phyloP scores from a whole-genome alignment of 2,329 filamentous ascomycete genomes.

The Pezicula carpinea region DNA sequence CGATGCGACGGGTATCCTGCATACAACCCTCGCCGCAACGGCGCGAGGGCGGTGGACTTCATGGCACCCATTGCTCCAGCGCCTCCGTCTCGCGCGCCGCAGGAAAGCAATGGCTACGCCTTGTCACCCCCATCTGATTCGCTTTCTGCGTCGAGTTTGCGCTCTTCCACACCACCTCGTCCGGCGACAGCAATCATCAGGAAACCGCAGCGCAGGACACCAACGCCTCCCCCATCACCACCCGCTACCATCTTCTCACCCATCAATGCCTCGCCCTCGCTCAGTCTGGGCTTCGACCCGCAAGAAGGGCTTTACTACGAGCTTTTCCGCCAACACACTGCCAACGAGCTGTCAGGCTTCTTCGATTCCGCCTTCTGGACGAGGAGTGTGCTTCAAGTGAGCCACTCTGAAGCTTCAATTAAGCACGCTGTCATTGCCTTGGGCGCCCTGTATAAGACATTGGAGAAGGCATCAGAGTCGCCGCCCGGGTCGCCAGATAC shows the following conservation, averaged over 20 bases:
- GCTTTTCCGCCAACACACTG: slow-evolving; percentile 56
- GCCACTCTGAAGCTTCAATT: slow-evolving; percentile 56
- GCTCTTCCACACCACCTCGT: slow-evolving; percentile 8
- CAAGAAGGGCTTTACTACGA: slow-evolving; percentile 57
- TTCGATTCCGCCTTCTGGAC: slow-evolving; percentile 65
- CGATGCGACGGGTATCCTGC: slow-evolving; percentile 53
- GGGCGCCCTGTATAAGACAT: slow-evolving; percentile 62
- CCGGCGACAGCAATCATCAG: not conserved
- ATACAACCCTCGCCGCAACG: slow-evolving; percentile 17
- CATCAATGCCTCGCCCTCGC: slow-evolving; percentile 7
- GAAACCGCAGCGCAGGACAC: not conserved
- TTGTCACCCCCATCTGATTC: slow-evolving; percentile 4
- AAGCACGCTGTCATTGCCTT: slow-evolving; percentile 62
- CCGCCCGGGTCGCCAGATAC: slow-evolving; percentile 35
- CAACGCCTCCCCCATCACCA: slow-evolving; percentile 28
- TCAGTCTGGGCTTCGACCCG: slow-evolving; percentile 42
- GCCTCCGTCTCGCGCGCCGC: not conserved
- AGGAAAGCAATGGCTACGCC: not conserved
- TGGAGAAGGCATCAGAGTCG: slow-evolving; percentile 50
- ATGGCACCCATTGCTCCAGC: not conserved
- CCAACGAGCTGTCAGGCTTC: slow-evolving; percentile 60
- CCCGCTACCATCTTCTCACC: not conserved
- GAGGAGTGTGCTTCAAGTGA: slow-evolving; percentile 56
- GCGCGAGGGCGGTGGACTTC: not conserved
- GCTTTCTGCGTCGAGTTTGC: slow-evolving; percentile 4